A percentile compares a stretch with the other conserved stretches of the same genome.
Evolutionary conservation across 805 yeast species (phyloP).

Genomic region (Blastobotrys mokoenaii): DNA sequence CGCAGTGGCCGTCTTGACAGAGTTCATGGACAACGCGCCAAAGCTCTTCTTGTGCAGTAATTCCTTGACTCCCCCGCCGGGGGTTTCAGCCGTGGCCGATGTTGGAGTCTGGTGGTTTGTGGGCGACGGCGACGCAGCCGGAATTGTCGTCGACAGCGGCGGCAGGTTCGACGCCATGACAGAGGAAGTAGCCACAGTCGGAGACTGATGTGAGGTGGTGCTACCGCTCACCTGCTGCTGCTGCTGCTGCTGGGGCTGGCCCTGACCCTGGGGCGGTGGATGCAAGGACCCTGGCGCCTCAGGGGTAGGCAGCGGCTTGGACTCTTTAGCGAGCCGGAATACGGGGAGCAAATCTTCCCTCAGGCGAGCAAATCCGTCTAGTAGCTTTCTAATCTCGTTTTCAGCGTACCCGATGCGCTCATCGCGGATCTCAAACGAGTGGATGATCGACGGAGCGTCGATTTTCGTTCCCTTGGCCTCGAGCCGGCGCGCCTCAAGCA

Average conservation of each 20-base stretch:
- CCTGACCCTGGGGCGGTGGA: slow-evolving; percentile 7
- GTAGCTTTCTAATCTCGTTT: slow-evolving; percentile 34
- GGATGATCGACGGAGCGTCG: slow-evolving; percentile 6
- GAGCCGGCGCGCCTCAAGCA: slow-evolving; percentile 19
- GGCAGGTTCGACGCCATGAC: too few species aligned
- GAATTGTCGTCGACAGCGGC: too few species aligned
- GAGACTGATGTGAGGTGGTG: not conserved
- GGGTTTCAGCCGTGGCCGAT: not conserved
- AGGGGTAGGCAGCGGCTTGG: slow-evolving; percentile 59
- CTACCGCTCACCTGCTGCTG: slow-evolving; percentile 9
- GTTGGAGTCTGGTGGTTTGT: not conserved
- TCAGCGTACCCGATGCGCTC: slow-evolving; percentile 28
- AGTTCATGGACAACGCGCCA: not conserved
- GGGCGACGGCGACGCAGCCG: not conserved
- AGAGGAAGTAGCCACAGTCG: not conserved
- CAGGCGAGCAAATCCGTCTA: slow-evolving; percentile 47
- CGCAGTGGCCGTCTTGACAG: slow-evolving; percentile 5
- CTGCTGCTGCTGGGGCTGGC: slow-evolving; percentile 4
- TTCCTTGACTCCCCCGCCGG: slow-evolving; percentile 2
- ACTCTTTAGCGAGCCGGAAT: slow-evolving; percentile 50
- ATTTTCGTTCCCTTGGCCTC: slow-evolving; percentile 16
- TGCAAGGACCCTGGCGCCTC: slow-evolving; percentile 25
- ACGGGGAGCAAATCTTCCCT: slow-evolving; percentile 60
- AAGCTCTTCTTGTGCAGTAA: slow-evolving; percentile 3
- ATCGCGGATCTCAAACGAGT: slow-evolving; percentile 22